phyloP scores from a whole-genome alignment of 1,284 basidiomycete species.

The Inonotus hispidus region DNA sequence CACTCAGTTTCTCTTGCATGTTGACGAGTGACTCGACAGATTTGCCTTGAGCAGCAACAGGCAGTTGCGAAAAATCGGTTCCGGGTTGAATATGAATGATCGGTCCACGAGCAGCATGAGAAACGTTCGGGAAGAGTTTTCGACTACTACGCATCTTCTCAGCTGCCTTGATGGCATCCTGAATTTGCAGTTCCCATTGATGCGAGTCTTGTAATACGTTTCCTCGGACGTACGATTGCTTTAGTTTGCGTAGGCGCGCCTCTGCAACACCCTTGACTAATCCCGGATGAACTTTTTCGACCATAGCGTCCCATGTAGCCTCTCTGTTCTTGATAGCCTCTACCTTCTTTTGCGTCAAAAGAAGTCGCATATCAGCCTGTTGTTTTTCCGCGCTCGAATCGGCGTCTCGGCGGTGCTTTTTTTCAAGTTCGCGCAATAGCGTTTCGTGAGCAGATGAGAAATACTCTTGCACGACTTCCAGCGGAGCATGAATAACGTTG shows the following conservation, averaged over 20 bases:
- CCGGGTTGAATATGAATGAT: conserved; percentile 27
- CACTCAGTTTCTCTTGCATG: conserved; percentile 24
- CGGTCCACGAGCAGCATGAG: conserved; percentile 7
- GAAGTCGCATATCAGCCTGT: conserved; percentile 27
- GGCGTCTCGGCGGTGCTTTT: conserved; percentile 21
- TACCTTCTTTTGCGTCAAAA: conserved; percentile 35
- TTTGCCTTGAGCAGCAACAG: conserved; percentile 25
- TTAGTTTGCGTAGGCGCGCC: conserved; percentile 48
- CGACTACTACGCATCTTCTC: conserved; percentile 13
- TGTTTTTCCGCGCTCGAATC: conserved; percentile 27
- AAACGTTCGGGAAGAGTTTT: conserved; percentile 38
- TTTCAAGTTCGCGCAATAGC: conserved; percentile 37
- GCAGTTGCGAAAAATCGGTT: conserved; percentile 22
- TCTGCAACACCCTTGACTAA: conserved; percentile 43
- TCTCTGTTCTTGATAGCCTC: conserved; percentile 50
- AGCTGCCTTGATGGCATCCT: conserved; percentile 16
- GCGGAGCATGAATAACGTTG: conserved; percentile 53
- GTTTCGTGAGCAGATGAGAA: conserved; percentile 37
- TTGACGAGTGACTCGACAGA: conserved; percentile 36
- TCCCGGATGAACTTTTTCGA: conserved; percentile 48
- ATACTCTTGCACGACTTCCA: conserved; percentile 41
- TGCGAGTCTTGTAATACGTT: conserved; percentile 41
- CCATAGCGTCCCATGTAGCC: conserved; percentile 55
- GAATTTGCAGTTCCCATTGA: conserved; percentile 61
- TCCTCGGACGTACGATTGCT: conserved; percentile 50